Evolutionary conservation across 257 asterid genomes (phyloP), one percentile per base, ranked within the genome.

Genomic region (Vinca minor): DNA sequence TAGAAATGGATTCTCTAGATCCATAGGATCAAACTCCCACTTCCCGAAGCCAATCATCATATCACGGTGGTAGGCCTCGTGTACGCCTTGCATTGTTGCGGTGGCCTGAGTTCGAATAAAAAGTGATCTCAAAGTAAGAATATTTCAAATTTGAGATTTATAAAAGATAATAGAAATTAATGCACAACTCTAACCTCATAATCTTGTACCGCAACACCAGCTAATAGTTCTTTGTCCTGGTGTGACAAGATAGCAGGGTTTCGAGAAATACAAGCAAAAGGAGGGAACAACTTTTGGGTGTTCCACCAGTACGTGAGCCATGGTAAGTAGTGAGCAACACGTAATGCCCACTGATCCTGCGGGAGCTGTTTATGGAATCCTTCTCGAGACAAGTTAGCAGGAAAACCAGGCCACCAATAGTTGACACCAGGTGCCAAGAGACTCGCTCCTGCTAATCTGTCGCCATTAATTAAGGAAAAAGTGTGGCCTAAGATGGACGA

Each of bases 281-380:
- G 32, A n/a, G 97, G 91, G 76, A 92, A 89, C 5, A 80, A 57
- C n/a, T 83, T 87, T 73, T 89, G 98, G 52, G 95, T 81, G 79
- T 84, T 89, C 98, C 98, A 92, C 97, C 87, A 92, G 76, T 81
- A 70, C 48, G 81, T 81, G 67, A 92, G 91, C 98, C 95, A 89
- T 4, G 98, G 95, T 57, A 74, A 17, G 69, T 87, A 66, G 59
- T 87, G 95, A 73, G 87, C 78, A 57, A 92, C 89, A 63, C 96
- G 89, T 41, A 87, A 44, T 59, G 91, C 82, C 98, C 97, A 89
- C 35, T 76, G 95, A 65, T 92, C 96, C 74, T 63, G 89, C 14
- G 71, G 34, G 38, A 75, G 77, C 74, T 79, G 89, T 59, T 26
- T 63, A 23, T 56, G 26, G 67, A 65, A 87, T 17, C 77, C 96